Conservation (phyloP, 192 early-diverging fungal species). For the Spinellus fusiger region DNA sequence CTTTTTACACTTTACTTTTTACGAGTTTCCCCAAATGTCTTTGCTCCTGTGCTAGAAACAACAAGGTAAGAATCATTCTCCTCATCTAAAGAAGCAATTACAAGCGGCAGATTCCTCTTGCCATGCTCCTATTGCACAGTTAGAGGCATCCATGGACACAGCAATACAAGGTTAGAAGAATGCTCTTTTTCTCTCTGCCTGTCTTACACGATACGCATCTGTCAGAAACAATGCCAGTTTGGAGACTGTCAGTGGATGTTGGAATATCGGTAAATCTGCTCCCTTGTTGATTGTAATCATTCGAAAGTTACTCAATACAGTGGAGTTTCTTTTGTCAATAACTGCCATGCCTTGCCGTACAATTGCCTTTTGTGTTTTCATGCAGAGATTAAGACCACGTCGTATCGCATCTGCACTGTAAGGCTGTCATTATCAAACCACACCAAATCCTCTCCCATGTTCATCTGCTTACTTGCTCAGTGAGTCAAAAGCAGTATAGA, state of each 20-base stretch:
- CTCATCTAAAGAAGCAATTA: conserved; percentile 69
- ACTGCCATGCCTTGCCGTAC: conserved; percentile 75
- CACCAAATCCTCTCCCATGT: conserved; percentile 6
- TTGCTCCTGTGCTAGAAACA: conserved; percentile 55
- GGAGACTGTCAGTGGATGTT: conserved; percentile 55
- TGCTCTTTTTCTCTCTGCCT: neutral
- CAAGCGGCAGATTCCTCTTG: conserved; percentile 66
- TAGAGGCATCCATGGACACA: neutral
- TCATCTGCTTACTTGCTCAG: conserved; percentile 33
- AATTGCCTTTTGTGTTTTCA: conserved; percentile 69
- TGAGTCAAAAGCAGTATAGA: conserved; percentile 88
- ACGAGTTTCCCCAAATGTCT: conserved; percentile 40
- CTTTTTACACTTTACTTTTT: conserved; percentile 34
- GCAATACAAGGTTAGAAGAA: neutral
- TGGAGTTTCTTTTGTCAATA: conserved; percentile 74
- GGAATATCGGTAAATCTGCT: conserved; percentile 46
- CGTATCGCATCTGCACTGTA: conserved; percentile 27
- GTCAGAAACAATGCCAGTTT: conserved; percentile 81
- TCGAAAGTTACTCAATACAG: conserved; percentile 68
- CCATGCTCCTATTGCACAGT: conserved; percentile 59
- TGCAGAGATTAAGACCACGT: conserved; percentile 64
- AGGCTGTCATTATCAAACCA: neutral
- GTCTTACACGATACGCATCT: conserved; percentile 62
- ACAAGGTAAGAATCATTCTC: conserved; percentile 60
- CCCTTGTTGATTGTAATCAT: conserved; percentile 64